Evolutionary conservation across 1,284 basidiomycete genomes (phyloP), one percentile per base, ranked within the genome.

Genomic region (Boletellus deceptivus): DNA sequence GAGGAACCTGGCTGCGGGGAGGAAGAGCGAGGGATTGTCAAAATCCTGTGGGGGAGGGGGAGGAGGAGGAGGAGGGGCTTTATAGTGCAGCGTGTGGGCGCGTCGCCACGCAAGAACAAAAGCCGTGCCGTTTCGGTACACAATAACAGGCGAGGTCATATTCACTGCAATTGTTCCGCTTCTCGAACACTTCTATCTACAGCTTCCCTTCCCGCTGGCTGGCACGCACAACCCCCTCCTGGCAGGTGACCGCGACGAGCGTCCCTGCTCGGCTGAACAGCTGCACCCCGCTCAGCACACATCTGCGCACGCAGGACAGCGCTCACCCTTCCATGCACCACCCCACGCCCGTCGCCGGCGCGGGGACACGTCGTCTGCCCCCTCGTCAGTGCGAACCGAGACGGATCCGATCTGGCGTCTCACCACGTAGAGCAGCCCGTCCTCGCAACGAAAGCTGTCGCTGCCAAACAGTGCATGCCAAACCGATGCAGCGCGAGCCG

Each of bases 341-440:
- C 75, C 6, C 80, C 89, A 25, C 92, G 77, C 2, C 92, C 92
- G 49, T 80, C 80, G n/a, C 81, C 83, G 17, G 80, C 78, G 18
- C 80, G 73, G 1, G 85, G 83, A 34, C 80, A 84, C 48, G 80
- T 76, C 64, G 91, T 84, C 79, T 86, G 5, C 35, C 34, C 27
- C 13, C 22, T 50, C 33, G 17, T 59, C 46, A 61, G 62, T 18
- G 2, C 29, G 1, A 33, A 34, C 33, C 4, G 25, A 27, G 42
- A 6, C 20, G 40, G 16, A 17, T n/a, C 11, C 1, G 13, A 40
- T 49, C 40, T 27, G 49, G 18, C 10, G 7, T 62, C 83, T 55
- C 57, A 88, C 89, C 43, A 90, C 84, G 62, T 93, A 90, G 49
- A 94, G 76, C 31, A 94, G 61, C 79, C 91, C 93, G 50, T 89